Evolutionary conservation across 2,329 filamentous ascomycete species (phyloP), one percentile per base, ranked within the genome.

Genomic region (Epichloe gansuensis): DNA sequence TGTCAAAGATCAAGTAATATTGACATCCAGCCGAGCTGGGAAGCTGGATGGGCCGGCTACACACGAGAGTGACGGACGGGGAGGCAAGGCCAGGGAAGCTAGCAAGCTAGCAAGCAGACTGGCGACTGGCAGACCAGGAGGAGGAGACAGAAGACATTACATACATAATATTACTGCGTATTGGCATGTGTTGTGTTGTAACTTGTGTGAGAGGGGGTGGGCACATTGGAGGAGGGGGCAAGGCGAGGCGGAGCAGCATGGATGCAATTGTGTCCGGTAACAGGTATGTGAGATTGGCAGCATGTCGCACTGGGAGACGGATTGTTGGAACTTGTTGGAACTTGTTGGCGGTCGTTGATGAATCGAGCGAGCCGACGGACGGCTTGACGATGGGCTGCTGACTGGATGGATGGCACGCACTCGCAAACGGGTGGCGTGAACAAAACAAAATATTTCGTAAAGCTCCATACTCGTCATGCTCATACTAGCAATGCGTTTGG

Each of bases 11-110:
- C 28, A 15, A 5, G 25, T 21, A 46, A 17, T 23, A 38, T 31
- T 28, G 49, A 44, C 42, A 38, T 38, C 38, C 35, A 51, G 43
- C 48, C 49, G 5, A 15, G 12, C 12, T n/a, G 7, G 31, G 17
- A 21, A 21, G 31, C 25, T 41, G 50, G 50, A 51, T 51, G 44
- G 52, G 38, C 44, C 44, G 48, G 39, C 52, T 44, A 54, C 28
- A 41, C 48, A 47, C 28, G 44, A 47, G 38, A 46, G 37, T 43
- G 37, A 49, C 31, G 31, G 37, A 49, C 31, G 31, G 46, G 43
- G 46, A 31, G 11, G 43, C 42, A 11, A 41, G 37, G 46, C 41
- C n/a, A 31, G 41, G 41, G 50, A 13, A 28, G 46, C 42, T 35
- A 50, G 42, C 25, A 44, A 25, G 17, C 41, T 34, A 31, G 48